Percentiles rank a stretch among this genome's conserved stretches.
phyloP scores from a whole-genome alignment of 768 basidiomycete genomes.

The Podaxis sp. region DNA sequence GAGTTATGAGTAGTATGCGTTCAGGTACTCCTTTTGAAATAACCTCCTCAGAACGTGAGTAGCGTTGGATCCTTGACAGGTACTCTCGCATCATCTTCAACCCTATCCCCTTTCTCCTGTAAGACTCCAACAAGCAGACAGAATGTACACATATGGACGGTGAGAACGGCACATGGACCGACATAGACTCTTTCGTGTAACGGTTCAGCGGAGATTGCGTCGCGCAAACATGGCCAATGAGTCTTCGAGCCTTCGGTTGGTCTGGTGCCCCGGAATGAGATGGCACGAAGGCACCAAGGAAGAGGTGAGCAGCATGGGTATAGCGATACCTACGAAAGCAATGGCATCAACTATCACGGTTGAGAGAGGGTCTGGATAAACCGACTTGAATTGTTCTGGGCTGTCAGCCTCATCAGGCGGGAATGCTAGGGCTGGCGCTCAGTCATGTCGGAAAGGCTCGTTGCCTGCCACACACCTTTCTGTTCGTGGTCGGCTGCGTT shows the following conservation, averaged over 20 bases:
- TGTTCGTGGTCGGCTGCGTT: slow-evolving; percentile 46
- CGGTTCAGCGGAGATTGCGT: slow-evolving; percentile 53
- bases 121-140: slow-evolving; percentile 48
- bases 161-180: slow-evolving; percentile 49
- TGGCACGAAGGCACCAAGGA: slow-evolving; percentile 60
- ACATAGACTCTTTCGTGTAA: slow-evolving; percentile 69
- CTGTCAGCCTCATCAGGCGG: slow-evolving; percentile 62
- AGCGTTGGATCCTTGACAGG: slow-evolving; percentile 40
- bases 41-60: slow-evolving; percentile 19
- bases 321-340: slow-evolving; percentile 38
- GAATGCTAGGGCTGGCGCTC: slow-evolving; percentile 39
- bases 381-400: slow-evolving; percentile 52
- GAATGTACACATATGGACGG: slow-evolving; percentile 67
- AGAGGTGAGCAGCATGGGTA: slow-evolving; percentile 52
- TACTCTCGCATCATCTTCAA: slow-evolving; percentile 59
- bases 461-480: slow-evolving; percentile 19
- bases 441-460: background rate
- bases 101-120: slow-evolving; percentile 49
- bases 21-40: slow-evolving; percentile 29
- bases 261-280: slow-evolving; percentile 11
- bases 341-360: background rate
- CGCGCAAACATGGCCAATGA: slow-evolving; percentile 65
- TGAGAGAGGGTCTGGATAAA: background rate
- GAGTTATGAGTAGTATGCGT: slow-evolving; percentile 56
- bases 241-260: slow-evolving; percentile 26